Evolutionary conservation across 2,329 filamentous ascomycete genomes (phyloP).

Genomic region (Penicillium vulpinum): DNA sequence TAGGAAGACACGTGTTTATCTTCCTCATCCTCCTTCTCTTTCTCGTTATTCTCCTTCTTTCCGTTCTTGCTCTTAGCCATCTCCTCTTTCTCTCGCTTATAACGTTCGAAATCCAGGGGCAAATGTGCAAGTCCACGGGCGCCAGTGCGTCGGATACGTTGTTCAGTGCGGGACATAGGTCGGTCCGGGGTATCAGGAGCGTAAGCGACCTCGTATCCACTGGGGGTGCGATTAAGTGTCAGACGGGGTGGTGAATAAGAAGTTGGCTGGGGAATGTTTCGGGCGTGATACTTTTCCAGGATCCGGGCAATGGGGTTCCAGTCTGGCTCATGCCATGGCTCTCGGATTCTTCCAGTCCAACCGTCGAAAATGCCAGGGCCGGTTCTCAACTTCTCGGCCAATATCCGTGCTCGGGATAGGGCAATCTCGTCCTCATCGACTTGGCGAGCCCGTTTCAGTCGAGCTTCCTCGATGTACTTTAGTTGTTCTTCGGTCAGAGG

Average conservation of each 20-base stretch:
- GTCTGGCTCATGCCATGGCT: slow-evolving; percentile 22
- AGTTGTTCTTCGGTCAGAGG: slow-evolving; percentile 19
- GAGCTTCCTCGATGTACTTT: slow-evolving; percentile 15
- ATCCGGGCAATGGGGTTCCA: slow-evolving; percentile 2
- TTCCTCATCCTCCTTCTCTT: neutral
- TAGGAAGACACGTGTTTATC: neutral
- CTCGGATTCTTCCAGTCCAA: slow-evolving; percentile 24
- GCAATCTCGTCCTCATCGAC: slow-evolving; percentile 46
- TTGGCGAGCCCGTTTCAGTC: slow-evolving; percentile 22
- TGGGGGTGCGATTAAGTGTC: neutral
- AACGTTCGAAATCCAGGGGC: slow-evolving; percentile 34
- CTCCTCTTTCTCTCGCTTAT: slow-evolving; percentile 13
- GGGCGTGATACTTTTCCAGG: slow-evolving; percentile 4
- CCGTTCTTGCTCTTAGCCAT: neutral
- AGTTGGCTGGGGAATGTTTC: neutral
- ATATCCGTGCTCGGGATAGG: slow-evolving; percentile 43
- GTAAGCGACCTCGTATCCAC: slow-evolving; percentile 43
- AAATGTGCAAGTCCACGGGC: slow-evolving; percentile 46
- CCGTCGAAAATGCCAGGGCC: slow-evolving; percentile 37
- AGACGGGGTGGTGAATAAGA: neutral
- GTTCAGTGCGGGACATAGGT: slow-evolving; percentile 45
- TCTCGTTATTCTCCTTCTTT: neutral
- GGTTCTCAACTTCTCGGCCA: slow-evolving; percentile 40
- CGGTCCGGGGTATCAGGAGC: slow-evolving; percentile 41
- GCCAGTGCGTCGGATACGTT: slow-evolving; percentile 45